Base-by-base conservation (phyloP, 108 stramenopile species). In the Licmophora abbreviata region DNA sequence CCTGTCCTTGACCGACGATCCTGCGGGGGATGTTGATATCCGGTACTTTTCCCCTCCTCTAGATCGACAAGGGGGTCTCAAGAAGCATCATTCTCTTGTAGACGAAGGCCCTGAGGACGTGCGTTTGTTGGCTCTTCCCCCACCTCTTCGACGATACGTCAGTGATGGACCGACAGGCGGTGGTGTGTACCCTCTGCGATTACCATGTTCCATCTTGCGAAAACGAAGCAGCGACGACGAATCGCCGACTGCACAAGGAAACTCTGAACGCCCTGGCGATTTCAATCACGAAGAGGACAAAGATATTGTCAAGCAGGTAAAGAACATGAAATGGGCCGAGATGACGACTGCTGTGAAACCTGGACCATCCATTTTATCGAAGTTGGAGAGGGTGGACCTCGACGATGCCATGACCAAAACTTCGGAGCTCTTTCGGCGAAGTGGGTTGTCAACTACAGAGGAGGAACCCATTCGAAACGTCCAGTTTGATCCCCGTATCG, bases 401-500 rank as follows among this genome's bases (percentile, higher is more conserved):
- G 28, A 37, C 22, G 24, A 31, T 1, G 24, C 9, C 11, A 49
- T 34, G 29, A 46, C 22, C 24, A 47, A 23, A 15, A 45, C 32
- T 17, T 34, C 25, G 11, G 34, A 47, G 0, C 6, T 14, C 9
- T n/a, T 32, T 21, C 53, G 29, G 14, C 14, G 57, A 10, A 34
- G 25, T 12, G 20, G 12, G 1, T 25, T 29, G 33, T 23, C 10
- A 20, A 31, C 31, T 43, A 53, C 46, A 10, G 47, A 4, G 37
- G 49, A 10, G 24, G 29, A 1, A n/a, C n/a, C n/a, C n/a, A n/a
- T n/a, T n/a, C n/a, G n/a, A n/a, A n/a, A n/a, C 5, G 54, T 66
- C n/a, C 64, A 53, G 11, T 73, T 73, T 50, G 71, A 73, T 62
- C 71, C 71, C 41, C 60, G 71, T 27, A 61, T 73, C 23, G 58